Evolutionary conservation across 257 asterid species (phyloP).

Genomic region (Salvia miltiorrhiza): DNA sequence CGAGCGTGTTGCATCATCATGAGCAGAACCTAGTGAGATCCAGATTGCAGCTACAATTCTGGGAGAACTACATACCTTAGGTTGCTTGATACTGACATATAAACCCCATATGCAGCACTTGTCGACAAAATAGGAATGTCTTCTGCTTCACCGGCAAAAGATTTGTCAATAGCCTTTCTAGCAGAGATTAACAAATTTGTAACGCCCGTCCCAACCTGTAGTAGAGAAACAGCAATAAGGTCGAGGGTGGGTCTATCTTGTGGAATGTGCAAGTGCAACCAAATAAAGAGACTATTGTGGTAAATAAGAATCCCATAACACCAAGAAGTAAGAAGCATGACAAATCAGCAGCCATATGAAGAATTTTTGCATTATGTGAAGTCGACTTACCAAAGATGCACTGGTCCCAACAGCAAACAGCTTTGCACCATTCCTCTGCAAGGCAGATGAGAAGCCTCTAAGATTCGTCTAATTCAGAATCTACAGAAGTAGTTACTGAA

Average conservation of each 20-base stretch:
- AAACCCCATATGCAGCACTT: conserved; percentile 83
- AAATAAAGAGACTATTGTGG: neutral
- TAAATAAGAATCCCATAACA: neutral
- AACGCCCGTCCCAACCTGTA: conserved; percentile 87
- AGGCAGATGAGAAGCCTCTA: conserved; percentile 13
- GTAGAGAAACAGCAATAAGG: conserved; percentile 10
- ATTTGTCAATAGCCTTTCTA: conserved; percentile 70
- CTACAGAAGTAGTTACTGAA: neutral
- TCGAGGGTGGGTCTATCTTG: neutral
- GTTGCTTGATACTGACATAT: conserved; percentile 94
- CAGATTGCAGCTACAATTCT: neutral
- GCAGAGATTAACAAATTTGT: conserved; percentile 67
- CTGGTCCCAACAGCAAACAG: conserved; percentile 88
- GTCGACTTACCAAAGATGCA: conserved; percentile 74
- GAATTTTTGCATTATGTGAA: neutral
- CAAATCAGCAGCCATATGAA: neutral
- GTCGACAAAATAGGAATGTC: conserved; percentile 76
- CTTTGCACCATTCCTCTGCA: conserved; percentile 92
- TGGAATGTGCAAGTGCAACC: neutral
- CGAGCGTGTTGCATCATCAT: neutral
- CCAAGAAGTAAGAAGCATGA: neutral
- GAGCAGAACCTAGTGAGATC: neutral
- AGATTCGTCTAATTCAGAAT: conserved; percentile 11
- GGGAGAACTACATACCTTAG: conserved; percentile 52
- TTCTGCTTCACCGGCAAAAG: conserved; percentile 85